These are phyloP conservation scores for Nitzschia putrida DNA, from an alignment of 108 stramenopile species.

Conservation along the genomic window DNA sequence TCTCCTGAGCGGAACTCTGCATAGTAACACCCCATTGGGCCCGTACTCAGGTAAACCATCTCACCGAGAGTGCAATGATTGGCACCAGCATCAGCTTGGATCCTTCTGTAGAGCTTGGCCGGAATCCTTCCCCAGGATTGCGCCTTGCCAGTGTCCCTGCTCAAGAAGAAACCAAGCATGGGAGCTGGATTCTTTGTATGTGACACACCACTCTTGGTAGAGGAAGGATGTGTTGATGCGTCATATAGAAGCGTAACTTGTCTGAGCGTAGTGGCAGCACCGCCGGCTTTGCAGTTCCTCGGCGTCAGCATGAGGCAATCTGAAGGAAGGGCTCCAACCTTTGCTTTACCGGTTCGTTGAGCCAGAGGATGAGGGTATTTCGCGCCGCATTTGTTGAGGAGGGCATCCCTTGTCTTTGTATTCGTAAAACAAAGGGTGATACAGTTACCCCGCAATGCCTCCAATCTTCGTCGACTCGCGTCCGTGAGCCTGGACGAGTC, in stretches of 20 bases:
- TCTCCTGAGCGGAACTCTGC: conserved; percentile 70
- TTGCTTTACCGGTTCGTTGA: conserved; percentile 5
- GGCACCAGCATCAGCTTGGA: conserved; percentile 26
- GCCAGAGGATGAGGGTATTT: conserved; percentile 15
- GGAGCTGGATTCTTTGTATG: neutral
- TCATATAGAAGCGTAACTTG: conserved; percentile 32
- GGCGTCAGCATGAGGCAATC: conserved; percentile 26
- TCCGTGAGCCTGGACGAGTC: conserved; percentile 19
- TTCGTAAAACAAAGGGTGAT: conserved; percentile 40
- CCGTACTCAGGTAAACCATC: conserved; percentile 62
- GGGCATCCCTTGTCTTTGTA: conserved; percentile 24
- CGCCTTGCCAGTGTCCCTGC: conserved; percentile 34
- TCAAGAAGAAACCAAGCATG: conserved; percentile 34
- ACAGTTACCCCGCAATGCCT: conserved; percentile 39
- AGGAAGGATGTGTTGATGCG: neutral
- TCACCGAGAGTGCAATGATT: conserved; percentile 18
- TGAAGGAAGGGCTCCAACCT: conserved; percentile 13
- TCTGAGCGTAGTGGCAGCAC: conserved; percentile 32
- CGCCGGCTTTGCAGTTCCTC: conserved; percentile 18
- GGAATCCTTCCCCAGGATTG: conserved; percentile 43
- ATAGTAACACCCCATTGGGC: conserved; percentile 68
- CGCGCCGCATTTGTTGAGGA: conserved; percentile 38
- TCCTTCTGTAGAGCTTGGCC: conserved; percentile 37
- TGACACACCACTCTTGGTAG: neutral
- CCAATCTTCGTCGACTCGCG: conserved; percentile 24